Evolutionary conservation across 2,329 filamentous ascomycete genomes (phyloP).

Genomic region (Xylaria sp.): DNA sequence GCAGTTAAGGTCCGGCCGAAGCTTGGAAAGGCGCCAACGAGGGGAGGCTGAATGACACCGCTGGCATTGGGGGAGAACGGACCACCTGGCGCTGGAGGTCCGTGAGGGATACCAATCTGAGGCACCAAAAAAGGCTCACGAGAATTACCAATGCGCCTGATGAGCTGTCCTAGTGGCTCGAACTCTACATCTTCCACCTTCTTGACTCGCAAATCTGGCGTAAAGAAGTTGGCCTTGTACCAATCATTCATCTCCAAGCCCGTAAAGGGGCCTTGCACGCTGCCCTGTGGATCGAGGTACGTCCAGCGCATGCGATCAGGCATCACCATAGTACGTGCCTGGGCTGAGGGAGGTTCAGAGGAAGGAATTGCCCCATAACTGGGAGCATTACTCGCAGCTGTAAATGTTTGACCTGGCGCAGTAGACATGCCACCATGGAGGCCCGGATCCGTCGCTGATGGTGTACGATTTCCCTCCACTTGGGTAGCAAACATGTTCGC

Average conservation of each 20-base stretch:
- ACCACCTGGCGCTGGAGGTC: constrained; percentile 68
- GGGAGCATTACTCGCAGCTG: constrained; percentile 46
- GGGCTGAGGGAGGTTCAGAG: constrained; percentile 66
- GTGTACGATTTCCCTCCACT: constrained; percentile 48
- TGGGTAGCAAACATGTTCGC: constrained; percentile 63
- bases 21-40: constrained; percentile 92
- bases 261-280: constrained; percentile 93
- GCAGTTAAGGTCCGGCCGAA: constrained; percentile 97
- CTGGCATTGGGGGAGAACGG: constrained; percentile 61
- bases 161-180: constrained; percentile 92
- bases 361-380: constrained; percentile 51
- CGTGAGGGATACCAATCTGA: constrained; percentile 94
- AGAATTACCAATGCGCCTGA: constrained; percentile 95
- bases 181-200: constrained; percentile 94
- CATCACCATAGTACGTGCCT: constrained; percentile 96
- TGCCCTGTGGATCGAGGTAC: constrained; percentile 92
- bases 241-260: constrained; percentile 99
- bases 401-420: constrained; percentile 49
- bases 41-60: constrained; percentile 81
- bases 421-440: constrained; percentile 43
- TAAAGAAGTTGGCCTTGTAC: constrained; percentile 99
- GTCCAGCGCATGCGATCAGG: constrained; percentile 99
- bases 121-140: constrained; percentile 97
- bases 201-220: constrained; percentile 91
- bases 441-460: constrained; percentile 49